Evolutionary conservation across 805 yeast genomes (phyloP).

Genomic region (Ogataea ganodermae): DNA sequence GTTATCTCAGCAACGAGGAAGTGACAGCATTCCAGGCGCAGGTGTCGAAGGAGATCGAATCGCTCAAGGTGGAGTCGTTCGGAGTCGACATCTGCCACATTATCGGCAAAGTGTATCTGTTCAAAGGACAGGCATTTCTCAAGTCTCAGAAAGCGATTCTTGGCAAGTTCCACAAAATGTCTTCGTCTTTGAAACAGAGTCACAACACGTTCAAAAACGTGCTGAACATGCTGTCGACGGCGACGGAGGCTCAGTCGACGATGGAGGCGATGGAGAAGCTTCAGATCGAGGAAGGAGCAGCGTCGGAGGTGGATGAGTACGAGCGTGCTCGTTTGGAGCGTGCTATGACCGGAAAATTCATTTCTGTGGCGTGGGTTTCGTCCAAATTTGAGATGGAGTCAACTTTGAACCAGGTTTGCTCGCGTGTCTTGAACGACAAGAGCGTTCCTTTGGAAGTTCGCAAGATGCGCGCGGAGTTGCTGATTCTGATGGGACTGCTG

Average conservation of each 20-base stretch:
- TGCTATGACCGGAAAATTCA: conserved; percentile 72
- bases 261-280: conserved; percentile 71
- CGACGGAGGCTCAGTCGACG: conserved; percentile 76
- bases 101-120: conserved; percentile 66
- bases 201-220: conserved; percentile 75
- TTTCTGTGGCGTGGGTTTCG: conserved; percentile 85
- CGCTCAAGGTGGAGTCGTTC: conserved; percentile 77
- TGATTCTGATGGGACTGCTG: conserved; percentile 62
- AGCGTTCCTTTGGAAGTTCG: conserved; percentile 47
- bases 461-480: conserved; percentile 61
- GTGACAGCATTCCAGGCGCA: conserved; percentile 59
- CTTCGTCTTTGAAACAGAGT: conserved; percentile 70
- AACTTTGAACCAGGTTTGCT: conserved; percentile 72
- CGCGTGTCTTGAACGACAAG: conserved; percentile 60
- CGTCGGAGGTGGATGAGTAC: conserved; percentile 47
- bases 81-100: conserved; percentile 81
- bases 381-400: conserved; percentile 77
- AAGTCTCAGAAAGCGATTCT: conserved; percentile 71
- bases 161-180: conserved; percentile 54
- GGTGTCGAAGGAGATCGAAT: conserved; percentile 79
- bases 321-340: conserved; percentile 66
- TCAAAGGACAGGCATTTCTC: conserved; percentile 64
- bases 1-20: conserved; percentile 45
- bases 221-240: conserved; percentile 67
- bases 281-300: conserved; percentile 41